Conservation (phyloP, 2,329 filamentous ascomycete species). For the Mycosphaerelloides madeirae region DNA sequence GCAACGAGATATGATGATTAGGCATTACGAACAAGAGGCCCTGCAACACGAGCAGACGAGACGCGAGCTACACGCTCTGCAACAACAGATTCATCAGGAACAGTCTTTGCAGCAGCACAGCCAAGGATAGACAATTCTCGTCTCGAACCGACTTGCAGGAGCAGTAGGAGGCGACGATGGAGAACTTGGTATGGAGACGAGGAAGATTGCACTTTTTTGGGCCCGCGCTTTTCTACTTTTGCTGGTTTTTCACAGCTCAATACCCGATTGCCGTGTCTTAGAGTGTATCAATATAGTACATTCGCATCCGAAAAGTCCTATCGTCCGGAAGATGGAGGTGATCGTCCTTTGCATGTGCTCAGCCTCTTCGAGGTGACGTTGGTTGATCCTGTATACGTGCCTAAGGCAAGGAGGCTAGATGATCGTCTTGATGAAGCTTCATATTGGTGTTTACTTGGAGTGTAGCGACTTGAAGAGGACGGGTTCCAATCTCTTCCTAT, state of each 20-base stretch:
- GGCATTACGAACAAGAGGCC: constrained; percentile 19
- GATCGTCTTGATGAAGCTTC: too few species aligned
- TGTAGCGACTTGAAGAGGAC: too few species aligned
- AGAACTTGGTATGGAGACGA: background rate
- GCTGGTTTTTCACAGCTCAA: constrained; percentile 7
- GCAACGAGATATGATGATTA: constrained; percentile 36
- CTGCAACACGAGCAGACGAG: background rate
- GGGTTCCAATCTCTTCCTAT: too few species aligned
- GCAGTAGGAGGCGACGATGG: background rate
- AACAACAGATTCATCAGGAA: background rate
- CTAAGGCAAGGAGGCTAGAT: background rate
- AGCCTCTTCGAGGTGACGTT: background rate
- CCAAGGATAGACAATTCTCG: background rate
- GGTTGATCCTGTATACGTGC: background rate
- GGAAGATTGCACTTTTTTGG: background rate
- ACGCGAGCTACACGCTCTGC: background rate
- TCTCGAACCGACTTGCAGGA: background rate
- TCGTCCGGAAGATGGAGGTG: too few species aligned
- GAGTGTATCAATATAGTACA: background rate
- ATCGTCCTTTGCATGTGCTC: background rate
- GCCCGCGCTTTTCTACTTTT: background rate
- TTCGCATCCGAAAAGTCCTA: background rate
- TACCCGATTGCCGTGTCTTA: constrained; percentile 5
- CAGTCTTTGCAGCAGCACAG: background rate
- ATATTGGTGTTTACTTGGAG: too few species aligned